Conservation (phyloP, 1,284 basidiomycete genomes). For the Tilletia horrida region DNA sequence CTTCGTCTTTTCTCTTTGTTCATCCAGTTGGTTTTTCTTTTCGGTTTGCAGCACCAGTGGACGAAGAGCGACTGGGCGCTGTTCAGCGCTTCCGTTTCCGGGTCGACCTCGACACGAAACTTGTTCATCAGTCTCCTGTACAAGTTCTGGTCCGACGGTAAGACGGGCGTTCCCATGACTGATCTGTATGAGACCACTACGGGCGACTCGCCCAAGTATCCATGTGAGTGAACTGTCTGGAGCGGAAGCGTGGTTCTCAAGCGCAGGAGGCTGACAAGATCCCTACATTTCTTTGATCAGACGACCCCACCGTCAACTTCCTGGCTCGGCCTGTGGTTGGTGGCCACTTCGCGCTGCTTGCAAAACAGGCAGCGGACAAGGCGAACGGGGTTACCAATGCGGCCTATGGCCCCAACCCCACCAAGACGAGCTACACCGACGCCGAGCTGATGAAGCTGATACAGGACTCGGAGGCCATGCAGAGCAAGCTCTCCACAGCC, state of each 20-base stretch:
- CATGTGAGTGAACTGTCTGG: conserved; percentile 12
- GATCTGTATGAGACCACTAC: conserved; percentile 50
- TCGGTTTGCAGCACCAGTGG: conserved; percentile 46
- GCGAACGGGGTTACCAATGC: conserved; percentile 42
- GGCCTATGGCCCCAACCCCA: conserved; percentile 23
- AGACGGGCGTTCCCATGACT: conserved; percentile 53
- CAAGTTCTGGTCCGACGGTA: conserved; percentile 43
- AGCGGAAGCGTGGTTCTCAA: neutral
- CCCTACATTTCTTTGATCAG: neutral
- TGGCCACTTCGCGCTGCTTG: conserved; percentile 54
- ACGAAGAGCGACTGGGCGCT: conserved; percentile 55
- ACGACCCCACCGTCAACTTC: conserved; percentile 51
- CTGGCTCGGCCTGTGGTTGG: conserved; percentile 53
- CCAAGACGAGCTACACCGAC: conserved; percentile 2
- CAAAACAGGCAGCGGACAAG: conserved; percentile 50
- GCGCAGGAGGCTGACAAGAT: no score
- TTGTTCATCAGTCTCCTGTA: conserved; percentile 51
- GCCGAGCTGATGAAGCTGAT: neutral
- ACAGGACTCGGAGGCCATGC: neutral
- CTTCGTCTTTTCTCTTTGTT: no score
- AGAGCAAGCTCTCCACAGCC: conserved; percentile 3
- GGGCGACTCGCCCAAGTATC: conserved; percentile 36
- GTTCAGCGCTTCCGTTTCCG: conserved; percentile 50
- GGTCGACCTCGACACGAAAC: conserved; percentile 35
- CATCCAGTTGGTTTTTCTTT: no score